Conservation (phyloP, 768 basidiomycete species). For the Rhodotorula kratochvilovae region DNA sequence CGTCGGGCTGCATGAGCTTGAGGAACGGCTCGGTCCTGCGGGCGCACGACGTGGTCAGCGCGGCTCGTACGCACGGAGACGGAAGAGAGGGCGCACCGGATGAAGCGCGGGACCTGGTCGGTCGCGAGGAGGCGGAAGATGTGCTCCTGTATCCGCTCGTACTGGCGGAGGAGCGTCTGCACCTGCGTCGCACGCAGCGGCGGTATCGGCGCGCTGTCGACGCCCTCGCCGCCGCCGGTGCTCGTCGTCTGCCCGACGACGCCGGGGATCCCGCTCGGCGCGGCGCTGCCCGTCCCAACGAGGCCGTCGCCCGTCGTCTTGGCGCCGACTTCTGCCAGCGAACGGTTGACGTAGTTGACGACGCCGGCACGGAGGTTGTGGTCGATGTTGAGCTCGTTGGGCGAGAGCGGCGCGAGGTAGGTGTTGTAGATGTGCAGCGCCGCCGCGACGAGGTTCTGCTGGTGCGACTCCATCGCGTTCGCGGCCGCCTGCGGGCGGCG, state of each 20-base stretch:
- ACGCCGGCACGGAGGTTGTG: slow-evolving; percentile 92
- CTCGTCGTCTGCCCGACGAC: not conserved
- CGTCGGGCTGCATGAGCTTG: slow-evolving; percentile 29
- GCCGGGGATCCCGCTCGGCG: not conserved
- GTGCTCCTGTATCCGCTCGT: slow-evolving; percentile 93
- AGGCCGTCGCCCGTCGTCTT: slow-evolving; percentile 48
- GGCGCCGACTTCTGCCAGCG: slow-evolving; percentile 57
- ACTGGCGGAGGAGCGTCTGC: slow-evolving; percentile 84
- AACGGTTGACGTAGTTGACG: slow-evolving; percentile 84
- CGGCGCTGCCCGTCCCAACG: not conserved
- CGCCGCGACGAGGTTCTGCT: slow-evolving; percentile 87
- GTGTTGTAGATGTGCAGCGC: slow-evolving; percentile 82
- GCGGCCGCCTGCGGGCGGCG: slow-evolving; percentile 28
- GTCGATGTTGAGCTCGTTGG: slow-evolving; percentile 96
- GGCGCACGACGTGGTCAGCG: not conserved
- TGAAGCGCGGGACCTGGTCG: slow-evolving; percentile 87
- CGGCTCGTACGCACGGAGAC: too few species aligned
- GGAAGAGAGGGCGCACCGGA: slow-evolving; percentile 22
- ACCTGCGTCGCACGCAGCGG: slow-evolving; percentile 92
- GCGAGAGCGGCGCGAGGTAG: slow-evolving; percentile 91
- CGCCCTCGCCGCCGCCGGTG: not conserved
- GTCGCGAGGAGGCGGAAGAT: slow-evolving; percentile 98
- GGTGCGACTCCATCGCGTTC: slow-evolving; percentile 89
- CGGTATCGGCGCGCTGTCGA: slow-evolving; percentile 48
- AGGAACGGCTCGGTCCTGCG: slow-evolving; percentile 37